Base-by-base conservation (phyloP, 2,329 filamentous ascomycete genomes). In the Stagonosporopsis cucurbitacearum region DNA sequence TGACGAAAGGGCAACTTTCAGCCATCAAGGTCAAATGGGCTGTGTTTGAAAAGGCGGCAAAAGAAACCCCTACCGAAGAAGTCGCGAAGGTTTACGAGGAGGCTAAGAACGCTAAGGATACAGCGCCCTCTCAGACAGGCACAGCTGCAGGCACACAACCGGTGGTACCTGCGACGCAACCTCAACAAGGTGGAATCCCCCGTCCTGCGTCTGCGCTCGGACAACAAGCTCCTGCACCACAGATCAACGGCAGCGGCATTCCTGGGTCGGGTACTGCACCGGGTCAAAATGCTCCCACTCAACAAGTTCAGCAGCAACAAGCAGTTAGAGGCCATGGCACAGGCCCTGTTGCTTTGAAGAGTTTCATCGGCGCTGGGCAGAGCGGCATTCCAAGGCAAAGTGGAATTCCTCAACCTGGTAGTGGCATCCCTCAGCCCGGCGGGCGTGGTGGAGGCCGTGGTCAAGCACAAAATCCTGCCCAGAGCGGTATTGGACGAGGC, bases 61-160 rank as follows among this genome's bases (percentile, higher is more conserved):
- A 82, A n/a, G 89, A 96, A 43, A 97, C 93, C 0, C 94, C 94
- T 0, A 83, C 94, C 66, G 88, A 87, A 71, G 86, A 92, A 0
- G 92, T 98, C 4, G 85, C 80, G 9, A 92, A 97, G 75, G 93
- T 97, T 0, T 97, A 91, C 90, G 87, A 89, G 60, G 79, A 90
- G 50, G 92, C 89, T 0, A 93, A 94, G 76, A 80, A 78, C 49
- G 84, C 86, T 11, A 89, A 86, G 71, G 73, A 80, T 39, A 46
- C 49, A 2, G 48, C 58, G 19, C 49, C 70, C 36, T 51, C 66
- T 43, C 60, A 57, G 17, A 58, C 63, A 32, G 58, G 59, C 33
- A 63, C 59, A 19, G 60, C 70, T 36, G 56, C 63, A 9, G 58
- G 58, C 19, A 42, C 60, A 3, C 48, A 56, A 40, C 22, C 55